These are phyloP conservation scores for Fomitopsis pulvina DNA, from an alignment of 768 basidiomycete genomes.

Conservation along the genomic window DNA sequence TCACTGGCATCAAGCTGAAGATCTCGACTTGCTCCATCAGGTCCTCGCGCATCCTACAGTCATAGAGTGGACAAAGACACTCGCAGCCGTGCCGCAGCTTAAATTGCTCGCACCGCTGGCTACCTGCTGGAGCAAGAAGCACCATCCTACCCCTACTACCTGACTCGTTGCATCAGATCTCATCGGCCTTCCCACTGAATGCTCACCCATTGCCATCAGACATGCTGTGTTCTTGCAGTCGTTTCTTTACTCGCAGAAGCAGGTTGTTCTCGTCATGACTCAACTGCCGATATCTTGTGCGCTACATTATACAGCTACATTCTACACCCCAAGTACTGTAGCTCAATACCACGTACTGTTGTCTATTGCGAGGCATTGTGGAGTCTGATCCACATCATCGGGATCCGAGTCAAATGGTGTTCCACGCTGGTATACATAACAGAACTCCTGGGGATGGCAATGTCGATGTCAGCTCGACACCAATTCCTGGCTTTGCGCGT, in stretches of 20 bases:
- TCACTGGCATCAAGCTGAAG: neutral
- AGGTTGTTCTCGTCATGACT: neutral
- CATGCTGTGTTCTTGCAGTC: too few species aligned
- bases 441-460: neutral
- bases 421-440: neutral
- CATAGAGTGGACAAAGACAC: conserved; percentile 61
- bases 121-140: too few species aligned
- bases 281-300: too few species aligned
- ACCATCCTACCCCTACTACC: neutral
- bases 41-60: conserved; percentile 72
- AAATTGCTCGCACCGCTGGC: neutral
- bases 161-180: too few species aligned
- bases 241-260: too few species aligned
- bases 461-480: neutral
- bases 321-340: neutral
- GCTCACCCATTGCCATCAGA: too few species aligned
- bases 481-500: neutral
- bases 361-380: neutral
- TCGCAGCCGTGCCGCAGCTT: conserved; percentile 47
- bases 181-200: too few species aligned
- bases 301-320: neutral
- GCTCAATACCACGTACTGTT: neutral
- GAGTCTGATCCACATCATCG: neutral
- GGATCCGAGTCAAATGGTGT: neutral
- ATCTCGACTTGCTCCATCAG: conserved; percentile 25